These are phyloP conservation scores for Laguncularia racemosa DNA, from an alignment of 345 rosid species.

Conservation along the genomic window DNA sequence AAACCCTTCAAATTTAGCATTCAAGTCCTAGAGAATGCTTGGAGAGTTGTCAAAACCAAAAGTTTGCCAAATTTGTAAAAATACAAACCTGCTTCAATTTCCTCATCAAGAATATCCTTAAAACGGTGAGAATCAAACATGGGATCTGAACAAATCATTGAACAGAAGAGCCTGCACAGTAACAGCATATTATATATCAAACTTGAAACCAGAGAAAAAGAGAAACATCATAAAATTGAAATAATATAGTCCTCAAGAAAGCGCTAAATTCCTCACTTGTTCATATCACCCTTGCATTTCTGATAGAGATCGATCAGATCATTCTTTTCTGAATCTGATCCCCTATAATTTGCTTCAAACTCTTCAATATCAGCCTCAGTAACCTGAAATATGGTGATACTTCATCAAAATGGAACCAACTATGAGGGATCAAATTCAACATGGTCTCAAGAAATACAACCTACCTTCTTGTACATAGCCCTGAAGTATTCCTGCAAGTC, in stretches of 20 bases:
- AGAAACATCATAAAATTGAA: background rate
- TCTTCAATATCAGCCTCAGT: slow-evolving; percentile 82
- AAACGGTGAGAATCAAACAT: slow-evolving; percentile 90
- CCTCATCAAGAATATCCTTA: slow-evolving; percentile 66
- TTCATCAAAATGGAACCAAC: no score
- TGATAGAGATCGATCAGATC: slow-evolving; percentile 70
- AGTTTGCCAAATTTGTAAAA: background rate
- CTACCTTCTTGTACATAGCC: slow-evolving; percentile 73
- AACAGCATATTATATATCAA: background rate
- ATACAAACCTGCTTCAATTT: slow-evolving; percentile 53
- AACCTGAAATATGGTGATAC: slow-evolving; percentile 25
- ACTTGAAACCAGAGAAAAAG: slow-evolving; percentile 1
- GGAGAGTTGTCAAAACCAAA: no score
- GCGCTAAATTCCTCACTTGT: slow-evolving; percentile 35
- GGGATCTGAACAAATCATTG: slow-evolving; percentile 87
- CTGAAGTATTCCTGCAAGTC: slow-evolving; percentile 63
- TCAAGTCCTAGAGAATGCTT: no score
- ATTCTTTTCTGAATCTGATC: slow-evolving; percentile 86
- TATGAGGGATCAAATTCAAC: no score
- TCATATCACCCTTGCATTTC: slow-evolving; percentile 70
- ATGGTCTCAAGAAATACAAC: no score
- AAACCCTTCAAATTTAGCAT: no score
- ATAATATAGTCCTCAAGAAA: background rate
- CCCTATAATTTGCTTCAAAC: slow-evolving; percentile 84
- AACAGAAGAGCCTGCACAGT: slow-evolving; percentile 67